phyloP scores from a whole-genome alignment of 371 early-diverging fungal genomes.

The Mortierella sp. region DNA sequence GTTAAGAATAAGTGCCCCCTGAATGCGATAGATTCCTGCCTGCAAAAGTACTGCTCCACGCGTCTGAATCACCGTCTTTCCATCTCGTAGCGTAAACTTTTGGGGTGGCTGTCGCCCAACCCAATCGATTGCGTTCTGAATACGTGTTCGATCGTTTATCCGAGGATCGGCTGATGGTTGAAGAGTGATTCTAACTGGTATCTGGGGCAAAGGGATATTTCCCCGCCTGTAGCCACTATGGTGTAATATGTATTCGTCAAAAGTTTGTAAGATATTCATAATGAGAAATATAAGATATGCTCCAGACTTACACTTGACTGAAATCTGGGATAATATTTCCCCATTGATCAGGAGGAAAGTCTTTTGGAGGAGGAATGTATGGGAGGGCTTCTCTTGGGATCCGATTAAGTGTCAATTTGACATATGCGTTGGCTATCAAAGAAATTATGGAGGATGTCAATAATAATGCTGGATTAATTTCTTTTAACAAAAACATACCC shows the following conservation, averaged over 20 bases:
- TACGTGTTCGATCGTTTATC: constrained; percentile 40
- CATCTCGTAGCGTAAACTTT: constrained; percentile 22
- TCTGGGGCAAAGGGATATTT: constrained; percentile 30
- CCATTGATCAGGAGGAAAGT: constrained; percentile 46
- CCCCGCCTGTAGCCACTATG: constrained; percentile 41
- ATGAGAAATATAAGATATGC: too few relatives aligned
- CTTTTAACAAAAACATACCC: too few relatives aligned
- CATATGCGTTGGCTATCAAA: not conserved
- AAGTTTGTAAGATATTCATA: too few relatives aligned
- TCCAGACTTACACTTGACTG: constrained; percentile 53
- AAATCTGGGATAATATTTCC: constrained; percentile 42
- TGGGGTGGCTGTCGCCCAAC: constrained; percentile 27
- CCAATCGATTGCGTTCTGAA: constrained; percentile 42
- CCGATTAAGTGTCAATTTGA: not conserved
- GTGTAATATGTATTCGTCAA: not conserved
- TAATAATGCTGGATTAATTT: too few relatives aligned
- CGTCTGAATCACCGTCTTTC: constrained; percentile 23
- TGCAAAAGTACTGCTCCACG: constrained; percentile 37
- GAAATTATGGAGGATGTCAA: not conserved
- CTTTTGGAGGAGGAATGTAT: constrained; percentile 33
- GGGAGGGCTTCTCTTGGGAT: constrained; percentile 22
- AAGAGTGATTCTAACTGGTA: constrained; percentile 31
- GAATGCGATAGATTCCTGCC: constrained; percentile 43
- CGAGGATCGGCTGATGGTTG: constrained; percentile 38
- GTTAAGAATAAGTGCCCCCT: constrained; percentile 35